These are phyloP conservation scores for Trifolium pratense DNA, from an alignment of 306 rosid species.

Conservation along the genomic window DNA sequence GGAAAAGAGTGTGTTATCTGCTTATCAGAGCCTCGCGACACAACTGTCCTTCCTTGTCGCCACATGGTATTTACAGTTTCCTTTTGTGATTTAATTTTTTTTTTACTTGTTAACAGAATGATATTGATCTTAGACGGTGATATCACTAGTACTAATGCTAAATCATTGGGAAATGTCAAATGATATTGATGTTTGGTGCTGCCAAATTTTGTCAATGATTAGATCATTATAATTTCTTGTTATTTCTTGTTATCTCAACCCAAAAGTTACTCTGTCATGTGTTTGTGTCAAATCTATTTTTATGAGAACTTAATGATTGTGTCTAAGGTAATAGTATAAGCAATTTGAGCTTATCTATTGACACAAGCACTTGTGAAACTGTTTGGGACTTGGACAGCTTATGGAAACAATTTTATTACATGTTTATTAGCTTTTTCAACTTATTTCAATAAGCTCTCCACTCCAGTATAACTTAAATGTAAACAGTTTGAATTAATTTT, in stretches of 20 bases:
- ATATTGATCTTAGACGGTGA: slow-evolving; percentile 18
- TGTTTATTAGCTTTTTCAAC: not conserved
- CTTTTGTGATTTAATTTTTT: slow-evolving; percentile 25
- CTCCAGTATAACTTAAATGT: not conserved
- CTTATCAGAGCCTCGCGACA: slow-evolving; percentile 94
- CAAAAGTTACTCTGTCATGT: not conserved
- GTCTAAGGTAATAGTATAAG: too few relatives aligned
- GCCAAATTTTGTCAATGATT: slow-evolving; percentile 3
- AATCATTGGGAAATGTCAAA: slow-evolving; percentile 11
- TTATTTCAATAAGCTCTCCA: not conserved
- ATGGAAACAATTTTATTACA: not conserved
- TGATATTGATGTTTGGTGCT: slow-evolving; percentile 14
- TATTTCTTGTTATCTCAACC: not conserved
- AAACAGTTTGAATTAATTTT: not conserved
- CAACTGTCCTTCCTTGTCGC: slow-evolving; percentile 96
- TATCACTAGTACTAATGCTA: not conserved
- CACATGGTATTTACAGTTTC: slow-evolving; percentile 81
- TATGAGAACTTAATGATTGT: not conserved
- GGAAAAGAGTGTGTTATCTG: slow-evolving; percentile 99
- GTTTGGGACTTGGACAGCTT: not conserved
- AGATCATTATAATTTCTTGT: not conserved
- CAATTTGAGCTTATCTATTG: not conserved
- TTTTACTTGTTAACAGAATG: slow-evolving; percentile 21
- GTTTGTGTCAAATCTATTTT: not conserved
- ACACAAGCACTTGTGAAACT: not conserved